phyloP scores from a whole-genome alignment of 352 stramenopile species.

The Phytopythium ostracodes region DNA sequence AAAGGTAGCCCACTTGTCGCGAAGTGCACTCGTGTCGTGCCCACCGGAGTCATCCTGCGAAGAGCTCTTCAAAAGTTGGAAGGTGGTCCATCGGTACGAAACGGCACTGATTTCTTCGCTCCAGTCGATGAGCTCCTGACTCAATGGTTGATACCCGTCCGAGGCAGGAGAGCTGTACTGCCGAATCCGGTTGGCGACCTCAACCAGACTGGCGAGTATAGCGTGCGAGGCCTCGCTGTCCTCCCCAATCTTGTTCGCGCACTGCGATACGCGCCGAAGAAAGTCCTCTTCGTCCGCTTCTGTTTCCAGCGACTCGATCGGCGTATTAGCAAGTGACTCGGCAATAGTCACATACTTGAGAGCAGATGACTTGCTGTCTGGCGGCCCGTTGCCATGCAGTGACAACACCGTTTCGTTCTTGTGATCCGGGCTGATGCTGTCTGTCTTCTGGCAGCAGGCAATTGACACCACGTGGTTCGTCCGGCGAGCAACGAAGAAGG shows the following conservation, averaged over 20 bases:
- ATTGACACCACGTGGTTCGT: neutral
- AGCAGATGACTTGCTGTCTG: neutral
- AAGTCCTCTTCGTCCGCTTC: neutral
- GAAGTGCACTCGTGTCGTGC: constrained; percentile 4
- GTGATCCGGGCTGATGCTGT: neutral
- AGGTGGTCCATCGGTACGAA: constrained; percentile 69
- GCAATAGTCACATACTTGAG: neutral
- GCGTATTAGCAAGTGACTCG: neutral
- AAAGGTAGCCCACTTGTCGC: constrained; percentile 11
- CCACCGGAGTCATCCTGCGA: constrained; percentile 23
- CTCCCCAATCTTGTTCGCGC: neutral
- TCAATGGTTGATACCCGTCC: neutral
- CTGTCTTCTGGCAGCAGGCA: neutral
- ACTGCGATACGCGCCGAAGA: neutral
- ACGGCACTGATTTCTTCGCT: constrained; percentile 27
- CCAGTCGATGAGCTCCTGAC: constrained; percentile 10
- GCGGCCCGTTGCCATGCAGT: neutral
- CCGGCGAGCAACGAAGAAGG: neutral
- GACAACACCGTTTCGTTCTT: neutral
- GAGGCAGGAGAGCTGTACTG: neutral
- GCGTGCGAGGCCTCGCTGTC: neutral
- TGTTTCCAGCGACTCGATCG: neutral
- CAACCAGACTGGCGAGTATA: neutral
- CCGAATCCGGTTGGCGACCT: neutral
- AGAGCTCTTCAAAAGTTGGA: constrained; percentile 45